phyloP scores from a whole-genome alignment of 306 rosid species.

The Luffa aegyptiaca region DNA sequence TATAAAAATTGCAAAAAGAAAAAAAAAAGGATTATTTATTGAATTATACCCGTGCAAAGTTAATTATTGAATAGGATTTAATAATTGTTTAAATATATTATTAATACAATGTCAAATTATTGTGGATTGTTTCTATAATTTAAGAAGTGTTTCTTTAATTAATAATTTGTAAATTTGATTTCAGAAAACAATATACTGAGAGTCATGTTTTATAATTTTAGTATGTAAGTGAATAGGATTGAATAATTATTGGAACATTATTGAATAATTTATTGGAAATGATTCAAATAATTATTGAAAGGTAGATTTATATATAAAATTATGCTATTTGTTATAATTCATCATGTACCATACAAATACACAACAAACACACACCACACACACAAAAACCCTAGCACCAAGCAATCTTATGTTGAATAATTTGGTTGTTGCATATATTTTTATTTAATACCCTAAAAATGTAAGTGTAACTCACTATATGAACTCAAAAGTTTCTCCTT shows the following conservation, averaged over 20 bases:
- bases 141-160: background rate
- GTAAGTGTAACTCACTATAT: background rate
- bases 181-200: background rate
- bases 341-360: background rate
- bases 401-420: background rate
- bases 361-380: background rate
- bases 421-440: background rate
- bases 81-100: background rate
- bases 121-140: background rate
- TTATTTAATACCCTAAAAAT: background rate
- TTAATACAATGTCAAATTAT: background rate
- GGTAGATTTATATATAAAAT: background rate
- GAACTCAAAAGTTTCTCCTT: background rate
- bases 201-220: background rate
- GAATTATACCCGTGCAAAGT: background rate
- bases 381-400: background rate
- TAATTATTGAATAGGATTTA: background rate
- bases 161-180: background rate
- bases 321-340: background rate
- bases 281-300: background rate
- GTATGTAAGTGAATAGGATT: background rate
- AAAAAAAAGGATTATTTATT: background rate
- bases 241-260: constrained; percentile 1
- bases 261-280: background rate
- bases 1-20: background rate